Base-by-base conservation (phyloP, 1,284 basidiomycete species). In the Cutaneotrichosporon arboriforme region DNA sequence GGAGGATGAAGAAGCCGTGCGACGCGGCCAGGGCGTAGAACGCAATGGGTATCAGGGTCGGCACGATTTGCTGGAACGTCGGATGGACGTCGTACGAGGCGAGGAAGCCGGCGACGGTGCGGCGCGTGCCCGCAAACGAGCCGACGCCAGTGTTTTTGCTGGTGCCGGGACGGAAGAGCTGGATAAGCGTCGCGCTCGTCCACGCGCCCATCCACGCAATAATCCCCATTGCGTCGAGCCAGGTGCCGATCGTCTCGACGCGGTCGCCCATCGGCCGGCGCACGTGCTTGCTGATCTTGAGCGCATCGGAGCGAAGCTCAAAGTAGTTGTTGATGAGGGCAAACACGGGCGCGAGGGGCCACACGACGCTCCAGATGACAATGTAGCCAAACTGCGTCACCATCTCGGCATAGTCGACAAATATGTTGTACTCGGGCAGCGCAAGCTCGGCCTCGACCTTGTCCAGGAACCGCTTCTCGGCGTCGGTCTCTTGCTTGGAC, bases 401-500 rank as follows among this genome's bases (percentile, higher is more conserved):
- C 91, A 97, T 96, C 77, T 97, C 93, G 65, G 84, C 85, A 73
- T 93, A 97, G 76, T 96, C 92, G 54, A 73, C 78, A 64, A 89
- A 90, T 4, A 86, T 75, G 44, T 83, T 81, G 66, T 97, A 97
- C 37, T 85, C 83, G 0, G 92, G 88, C 46, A 96, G 77, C 10
- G 81, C 81, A 8, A 87, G 84, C 76, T 98, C 88, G 52, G 79
- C 76, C 45, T 88, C 79, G 20, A 96, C 86, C 44, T 81, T 77
- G 62, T 88, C 83, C 62, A 97, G 76, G 68, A 77, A 73, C 14
- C 54, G 52, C 52, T 62, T 64, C 61, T 76, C 75, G 22, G 59
- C 63, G 38, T 38, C 45, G 9, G 15, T 13, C 20, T 18, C 8
- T 18, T 12, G 8, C 7, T 18, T 23, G 26, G 13, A 42, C 12